Base-by-base conservation (phyloP, 2,329 filamentous ascomycete genomes). In the Fusarium caatingaense region DNA sequence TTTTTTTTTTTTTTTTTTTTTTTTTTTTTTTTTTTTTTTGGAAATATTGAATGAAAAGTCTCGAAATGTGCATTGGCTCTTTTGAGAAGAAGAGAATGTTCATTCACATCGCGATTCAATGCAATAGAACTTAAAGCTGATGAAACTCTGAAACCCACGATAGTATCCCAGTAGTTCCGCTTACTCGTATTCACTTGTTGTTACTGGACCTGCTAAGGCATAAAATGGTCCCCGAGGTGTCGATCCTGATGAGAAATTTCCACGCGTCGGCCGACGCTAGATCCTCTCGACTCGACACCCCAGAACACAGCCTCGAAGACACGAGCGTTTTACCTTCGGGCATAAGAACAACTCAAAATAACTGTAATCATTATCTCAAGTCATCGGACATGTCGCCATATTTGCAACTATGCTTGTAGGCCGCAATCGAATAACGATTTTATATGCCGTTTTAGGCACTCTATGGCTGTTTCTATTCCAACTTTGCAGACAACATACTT, bases 401-500 rank as follows among this genome's bases (percentile, higher is more conserved):
- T 25, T 25, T 2, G 0, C 4, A 27, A 41, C n/a, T 6, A 64
- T 64, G 61, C 3, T 64, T 23, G 15, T 58, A 9, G 25, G 50
- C 15, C 45, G 41, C 10, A 59, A 16, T 2, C 37, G 37, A 46
- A 3, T 46, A 0, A 6, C 58, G 2, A 5, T 27, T 5, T 6
- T 18, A 0, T 64, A 64, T 8, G 50, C 45, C 12, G 20, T 34
- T 1, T 18, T 68, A 21, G 61, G 53, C 20, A 18, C 25, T 4
- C 3, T 58, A 8, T 76, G 74, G 74, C 40, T 76, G 1, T n/a
- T 66, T 2, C 16, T 74, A 1, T 72, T 76, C n/a, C 72, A 66
- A 20, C 55, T 74, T 15, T 71, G 71, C 21, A 70, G 72, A 16
- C 55, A 49, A 1, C 61, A 58, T n/a, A 72, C 72, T 4, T 76